Conservation (phyloP, 495 filamentous ascomycete genomes). For the Oleoguttula mirabilis region DNA sequence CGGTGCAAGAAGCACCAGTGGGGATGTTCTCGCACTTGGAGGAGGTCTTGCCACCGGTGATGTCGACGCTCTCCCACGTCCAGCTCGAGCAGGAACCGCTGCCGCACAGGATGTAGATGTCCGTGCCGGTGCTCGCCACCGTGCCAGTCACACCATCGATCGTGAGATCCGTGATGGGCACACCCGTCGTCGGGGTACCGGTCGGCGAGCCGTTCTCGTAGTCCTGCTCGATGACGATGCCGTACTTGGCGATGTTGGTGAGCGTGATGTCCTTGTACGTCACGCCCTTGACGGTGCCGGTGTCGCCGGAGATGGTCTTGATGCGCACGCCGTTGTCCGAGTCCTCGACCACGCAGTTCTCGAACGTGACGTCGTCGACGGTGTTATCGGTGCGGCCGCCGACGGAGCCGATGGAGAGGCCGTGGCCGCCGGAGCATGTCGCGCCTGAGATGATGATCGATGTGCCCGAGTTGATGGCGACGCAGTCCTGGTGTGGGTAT, state of each 20-base stretch:
- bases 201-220: slow-evolving; percentile 49
- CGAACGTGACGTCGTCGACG: slow-evolving; percentile 44
- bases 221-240: slow-evolving; percentile 58
- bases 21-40: slow-evolving; percentile 20
- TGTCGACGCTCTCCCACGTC: slow-evolving; percentile 21
- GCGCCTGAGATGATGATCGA: slow-evolving; percentile 24
- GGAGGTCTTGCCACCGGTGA: slow-evolving; percentile 24
- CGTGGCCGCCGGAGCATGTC: slow-evolving; percentile 49
- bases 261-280: slow-evolving; percentile 51
- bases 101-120: slow-evolving; percentile 39
- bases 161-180: slow-evolving; percentile 49
- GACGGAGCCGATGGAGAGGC: slow-evolving; percentile 55
- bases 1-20: slow-evolving; percentile 15
- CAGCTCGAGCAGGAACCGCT: slow-evolving; percentile 22
- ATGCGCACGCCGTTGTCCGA: slow-evolving; percentile 50
- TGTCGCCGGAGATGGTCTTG: slow-evolving; percentile 49
- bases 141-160: slow-evolving; percentile 42
- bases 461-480: slow-evolving; percentile 50
- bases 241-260: slow-evolving; percentile 46
- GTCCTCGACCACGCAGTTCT: slow-evolving; percentile 39
- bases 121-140: slow-evolving; percentile 33
- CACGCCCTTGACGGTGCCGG: slow-evolving; percentile 44
- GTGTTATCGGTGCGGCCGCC: slow-evolving; percentile 51
- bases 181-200: slow-evolving; percentile 48
- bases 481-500: slow-evolving; percentile 46